Base-by-base conservation (phyloP, 202 grass and related monocot species). In the Cymbopogon flexuosus region DNA sequence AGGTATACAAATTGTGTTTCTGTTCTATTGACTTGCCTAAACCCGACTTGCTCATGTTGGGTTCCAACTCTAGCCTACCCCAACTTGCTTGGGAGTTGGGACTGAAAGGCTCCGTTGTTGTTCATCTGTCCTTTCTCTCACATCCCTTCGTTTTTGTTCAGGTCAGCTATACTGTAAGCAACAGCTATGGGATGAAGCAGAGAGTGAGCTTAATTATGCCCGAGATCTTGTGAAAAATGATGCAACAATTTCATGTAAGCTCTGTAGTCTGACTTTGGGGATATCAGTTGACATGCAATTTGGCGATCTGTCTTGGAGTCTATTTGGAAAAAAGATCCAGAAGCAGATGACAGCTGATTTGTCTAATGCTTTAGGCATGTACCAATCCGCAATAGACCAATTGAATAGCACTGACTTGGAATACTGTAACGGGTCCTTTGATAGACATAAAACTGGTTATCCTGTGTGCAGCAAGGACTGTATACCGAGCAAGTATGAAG, bases 161-260 rank as follows among this genome's bases (percentile, higher is more conserved):
- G 95, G 95, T 82, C 78, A 92, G 86, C 69, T 97, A 67, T 97
- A 91, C 76, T 33, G 86, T 27, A 97, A 90, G 86, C 85, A 73
- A 37, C 86, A 93, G 34, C 58, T 80, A 65, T 91, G 84, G 92
- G 86, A 91, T 65, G 75, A 85, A 8, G 90, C 92, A 43, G 73
- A 91, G 49, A 42, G 23, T 43, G 92, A 97, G 73, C 74, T 93
- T 68, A 83, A 83, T 73, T 19, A 35, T 86, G 92, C 92, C 43
- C 81, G 73, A 67, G 84, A 82, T 62, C 88, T 97, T 78, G 18
- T 10, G 10, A 42, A 93, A 51, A 80, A 84, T 86, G 66, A 43
- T 61, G 56, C 37, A 56, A 61, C 61, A 54, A 75, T 94, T 75
- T 93, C 92, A 65, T 97, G 95, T 70, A 66, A 84, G 8, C 22